Evolutionary conservation across 177 flowering plant species (phyloP).

Genomic region (Telopea speciosissima): DNA sequence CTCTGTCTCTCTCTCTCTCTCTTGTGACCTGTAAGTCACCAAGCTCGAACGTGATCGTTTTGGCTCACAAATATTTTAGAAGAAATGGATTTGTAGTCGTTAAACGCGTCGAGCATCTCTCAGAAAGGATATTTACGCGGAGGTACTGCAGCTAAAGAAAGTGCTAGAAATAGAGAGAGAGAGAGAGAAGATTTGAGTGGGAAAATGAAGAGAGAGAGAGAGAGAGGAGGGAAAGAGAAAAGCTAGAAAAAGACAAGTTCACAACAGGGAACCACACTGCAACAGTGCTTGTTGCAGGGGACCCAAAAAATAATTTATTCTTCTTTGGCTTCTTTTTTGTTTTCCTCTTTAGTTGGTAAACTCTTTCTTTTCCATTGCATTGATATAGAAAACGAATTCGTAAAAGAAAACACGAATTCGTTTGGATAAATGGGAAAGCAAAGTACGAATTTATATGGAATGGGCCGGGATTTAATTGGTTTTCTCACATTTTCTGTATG

Average conservation of each 20-base stretch:
- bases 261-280: too few relatives aligned
- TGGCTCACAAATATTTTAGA: conserved; percentile 3
- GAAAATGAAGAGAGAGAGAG: too few relatives aligned
- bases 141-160: neutral
- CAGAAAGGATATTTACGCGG: conserved; percentile 14
- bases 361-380: neutral
- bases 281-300: too few relatives aligned
- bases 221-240: too few relatives aligned
- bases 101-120: conserved; percentile 26
- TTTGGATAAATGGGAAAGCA: too few relatives aligned
- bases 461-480: neutral
- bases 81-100: neutral
- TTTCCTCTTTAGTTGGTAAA: neutral
- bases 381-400: too few relatives aligned
- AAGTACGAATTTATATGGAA: neutral
- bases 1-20: too few relatives aligned
- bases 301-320: neutral
- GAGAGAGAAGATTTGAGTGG: conserved; percentile 5
- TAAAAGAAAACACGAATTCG: too few relatives aligned
- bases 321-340: too few relatives aligned
- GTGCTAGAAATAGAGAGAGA: too few relatives aligned
- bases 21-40: neutral
- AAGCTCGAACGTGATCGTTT: neutral
- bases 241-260: too few relatives aligned
- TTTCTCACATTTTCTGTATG: neutral